phyloP scores from a whole-genome alignment of 2,329 filamentous ascomycete genomes.

The Rhinocladiella similis region DNA sequence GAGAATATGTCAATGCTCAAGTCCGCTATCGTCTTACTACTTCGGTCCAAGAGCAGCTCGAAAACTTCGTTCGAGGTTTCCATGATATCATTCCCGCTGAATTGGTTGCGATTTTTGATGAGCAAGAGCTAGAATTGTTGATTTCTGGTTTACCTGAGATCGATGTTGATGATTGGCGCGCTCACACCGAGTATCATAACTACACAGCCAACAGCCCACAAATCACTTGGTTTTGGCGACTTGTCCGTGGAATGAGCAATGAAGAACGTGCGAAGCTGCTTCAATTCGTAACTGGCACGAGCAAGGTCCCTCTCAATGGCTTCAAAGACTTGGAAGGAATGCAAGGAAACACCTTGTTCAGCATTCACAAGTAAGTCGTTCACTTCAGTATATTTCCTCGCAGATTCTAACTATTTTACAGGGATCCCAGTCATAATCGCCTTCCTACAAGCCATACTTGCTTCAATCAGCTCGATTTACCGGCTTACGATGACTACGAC shows the following conservation, averaged over 20 bases:
- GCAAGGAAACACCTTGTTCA: conserved; percentile 98
- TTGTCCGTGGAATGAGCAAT: conserved; percentile 95
- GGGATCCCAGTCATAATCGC: conserved; percentile 67
- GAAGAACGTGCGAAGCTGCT: conserved; percentile 96
- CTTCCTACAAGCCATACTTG: conserved; percentile 96
- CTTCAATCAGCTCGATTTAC: conserved; percentile 98
- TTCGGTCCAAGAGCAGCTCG: conserved; percentile 91
- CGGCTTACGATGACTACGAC: conserved; percentile 97
- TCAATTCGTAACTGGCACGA: conserved; percentile 97
- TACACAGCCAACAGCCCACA: conserved; percentile 92
- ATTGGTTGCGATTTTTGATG: conserved; percentile 95
- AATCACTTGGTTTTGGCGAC: conserved; percentile 99
- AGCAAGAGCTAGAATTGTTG: conserved; percentile 92
- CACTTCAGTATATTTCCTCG: neutral
- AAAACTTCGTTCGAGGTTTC: conserved; percentile 90
- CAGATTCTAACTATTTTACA: conserved; percentile 5
- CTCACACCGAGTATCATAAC: conserved; percentile 98
- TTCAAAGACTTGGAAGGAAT: conserved; percentile 99
- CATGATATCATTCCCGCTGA: conserved; percentile 97
- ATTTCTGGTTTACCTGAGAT: conserved; percentile 98
- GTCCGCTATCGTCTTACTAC: conserved; percentile 91
- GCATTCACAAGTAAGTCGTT: conserved; percentile 73
- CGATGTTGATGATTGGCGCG: conserved; percentile 98
- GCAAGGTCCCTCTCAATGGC: conserved; percentile 95
- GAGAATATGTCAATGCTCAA: conserved; percentile 91